Evolutionary conservation across 129 eudicot genomes (phyloP).

Genomic region (Flaveria sonorensis): DNA sequence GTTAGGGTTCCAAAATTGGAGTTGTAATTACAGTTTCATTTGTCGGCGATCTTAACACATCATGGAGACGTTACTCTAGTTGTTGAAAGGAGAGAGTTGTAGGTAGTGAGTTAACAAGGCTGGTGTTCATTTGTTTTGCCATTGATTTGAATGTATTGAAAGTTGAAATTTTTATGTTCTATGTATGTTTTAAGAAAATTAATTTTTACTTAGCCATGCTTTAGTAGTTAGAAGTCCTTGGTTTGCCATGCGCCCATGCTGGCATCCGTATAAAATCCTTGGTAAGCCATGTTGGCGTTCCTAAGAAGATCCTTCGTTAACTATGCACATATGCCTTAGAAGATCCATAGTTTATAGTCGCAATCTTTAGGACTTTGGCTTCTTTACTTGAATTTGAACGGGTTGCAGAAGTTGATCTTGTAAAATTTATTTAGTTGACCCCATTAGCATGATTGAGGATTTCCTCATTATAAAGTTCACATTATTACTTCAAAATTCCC

Average conservation of each 20-base stretch:
- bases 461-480: no score
- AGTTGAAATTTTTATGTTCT: background rate
- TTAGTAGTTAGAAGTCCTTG: background rate
- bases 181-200: background rate
- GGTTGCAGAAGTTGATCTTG: no score
- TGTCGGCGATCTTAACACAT: background rate
- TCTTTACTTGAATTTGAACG: background rate
- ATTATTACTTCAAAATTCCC: no score
- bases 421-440: no score
- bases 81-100: no score
- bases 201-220: background rate
- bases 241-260: no score
- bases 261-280: background rate
- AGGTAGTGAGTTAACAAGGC: no score
- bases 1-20: slow-evolving; percentile 24
- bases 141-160: background rate
- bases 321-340: no score
- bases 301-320: background rate
- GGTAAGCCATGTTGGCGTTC: no score
- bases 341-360: background rate
- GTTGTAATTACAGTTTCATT: background rate
- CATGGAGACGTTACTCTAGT: background rate
- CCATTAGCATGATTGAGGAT: no score
- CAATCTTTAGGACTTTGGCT: background rate
- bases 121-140: background rate